Base-by-base conservation (phyloP, 192 early-diverging fungal genomes). In the Ramicandelaber brevisporus region DNA sequence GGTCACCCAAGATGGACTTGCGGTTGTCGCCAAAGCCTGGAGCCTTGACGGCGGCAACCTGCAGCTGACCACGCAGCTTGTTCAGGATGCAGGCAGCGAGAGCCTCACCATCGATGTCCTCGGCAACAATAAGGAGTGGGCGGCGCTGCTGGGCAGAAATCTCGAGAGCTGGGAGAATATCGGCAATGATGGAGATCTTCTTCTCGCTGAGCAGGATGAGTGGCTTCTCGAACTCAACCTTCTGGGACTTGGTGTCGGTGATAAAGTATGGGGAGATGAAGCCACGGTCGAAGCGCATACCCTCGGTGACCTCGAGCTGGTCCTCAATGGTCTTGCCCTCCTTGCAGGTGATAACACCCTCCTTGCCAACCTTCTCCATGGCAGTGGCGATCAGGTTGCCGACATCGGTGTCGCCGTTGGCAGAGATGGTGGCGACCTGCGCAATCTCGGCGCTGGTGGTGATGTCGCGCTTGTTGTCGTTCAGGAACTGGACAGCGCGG, bases 281-380 rank as follows among this genome's bases (percentile, higher is more conserved):
- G 31, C 95, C 95, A 38, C 90, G 84, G 58, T 99, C 95, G 58
- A 99, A 99, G 37, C 85, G 74, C 95, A 99, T 99, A 38, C 88
- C 88, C 61, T 99, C 95, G 29, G 95, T 99, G 60, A 99, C 78
- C 48, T 88, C 87, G 23, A 99, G 64, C 64, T 99, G 88, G 52
- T 99, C 95, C n/a, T 82, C 73, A 32, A 95, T 74, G 27, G 95
- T 99, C 66, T 95, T 97, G 46, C 95, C 95, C 57, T 96, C 95
- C 69, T 90, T 85, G 47, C 92, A 82, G 2, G 90, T 99, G 57
- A 99, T 99, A 20, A 95, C 95, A 39, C 95, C 95, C 63, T 99
- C 95, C 64, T 99, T 99, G 38, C 95, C 95, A 37, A 99, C 95
- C 72, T 95, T 96, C 59, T 99, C 90, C 95, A 99, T 99, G 19